Percentiles rank a stretch among this genome's conserved stretches.
phyloP scores from a whole-genome alignment of 805 yeast species.

The Kluyveromyces aestuarii region DNA sequence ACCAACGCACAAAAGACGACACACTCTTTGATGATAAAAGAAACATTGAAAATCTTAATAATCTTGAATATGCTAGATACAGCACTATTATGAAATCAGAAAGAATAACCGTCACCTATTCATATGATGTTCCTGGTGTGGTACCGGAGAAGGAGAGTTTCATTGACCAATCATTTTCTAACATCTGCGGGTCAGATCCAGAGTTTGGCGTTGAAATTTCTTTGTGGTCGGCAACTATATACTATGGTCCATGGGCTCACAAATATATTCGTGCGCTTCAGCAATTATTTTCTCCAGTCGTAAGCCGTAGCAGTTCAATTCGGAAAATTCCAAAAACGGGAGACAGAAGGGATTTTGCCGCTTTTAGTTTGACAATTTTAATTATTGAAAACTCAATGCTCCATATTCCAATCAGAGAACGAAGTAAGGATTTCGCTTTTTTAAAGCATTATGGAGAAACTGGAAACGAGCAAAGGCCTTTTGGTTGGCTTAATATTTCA shows the following conservation, averaged over 20 bases:
- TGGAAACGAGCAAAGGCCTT: conserved; percentile 47
- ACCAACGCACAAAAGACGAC: conserved; percentile 32
- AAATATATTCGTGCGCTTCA: conserved; percentile 66
- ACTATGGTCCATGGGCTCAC: conserved; percentile 96
- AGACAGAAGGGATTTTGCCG: conserved; percentile 42
- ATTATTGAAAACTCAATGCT: conserved; percentile 58
- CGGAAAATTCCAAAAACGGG: conserved; percentile 39
- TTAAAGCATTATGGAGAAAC: conserved; percentile 24
- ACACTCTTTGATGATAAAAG: conserved; percentile 19
- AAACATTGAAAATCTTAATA: conserved; percentile 25
- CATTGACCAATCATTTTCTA: conserved; percentile 44
- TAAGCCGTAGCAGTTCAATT: conserved; percentile 48
- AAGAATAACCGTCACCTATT: conserved; percentile 44
- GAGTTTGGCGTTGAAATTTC: conserved; percentile 51
- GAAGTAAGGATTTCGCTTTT: conserved; percentile 59
- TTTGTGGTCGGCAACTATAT: conserved; percentile 52
- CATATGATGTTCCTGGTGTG: conserved; percentile 64
- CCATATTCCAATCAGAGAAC: conserved; percentile 77
- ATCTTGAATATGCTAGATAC: conserved; percentile 74
- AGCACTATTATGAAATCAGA: conserved; percentile 60
- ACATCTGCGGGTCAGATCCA: conserved; percentile 52
- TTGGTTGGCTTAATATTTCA: conserved; percentile 86
- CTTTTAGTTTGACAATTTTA: conserved; percentile 45
- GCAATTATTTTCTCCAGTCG: conserved; percentile 55
- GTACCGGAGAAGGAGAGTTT: conserved; percentile 33